phyloP scores from a whole-genome alignment of 257 asterid species.

The Ocimum tenuiflorum region DNA sequence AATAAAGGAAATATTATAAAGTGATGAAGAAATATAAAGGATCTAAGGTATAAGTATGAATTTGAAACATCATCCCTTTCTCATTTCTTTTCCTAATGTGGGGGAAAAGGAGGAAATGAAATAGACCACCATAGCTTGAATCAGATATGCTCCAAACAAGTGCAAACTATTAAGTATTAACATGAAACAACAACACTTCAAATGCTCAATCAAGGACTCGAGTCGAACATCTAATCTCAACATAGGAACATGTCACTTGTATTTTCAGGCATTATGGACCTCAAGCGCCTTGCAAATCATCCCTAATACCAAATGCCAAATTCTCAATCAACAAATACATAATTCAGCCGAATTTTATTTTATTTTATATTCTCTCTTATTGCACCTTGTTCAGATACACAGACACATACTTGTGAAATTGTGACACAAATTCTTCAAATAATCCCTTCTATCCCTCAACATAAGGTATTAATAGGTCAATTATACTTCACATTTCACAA shows the following conservation, averaged over 20 bases:
- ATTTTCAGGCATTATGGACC: not conserved
- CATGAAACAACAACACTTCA: not conserved
- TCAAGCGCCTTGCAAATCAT: too few relatives aligned
- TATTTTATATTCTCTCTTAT: not conserved
- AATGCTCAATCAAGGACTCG: not conserved
- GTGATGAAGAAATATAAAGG: not conserved
- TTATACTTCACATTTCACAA: too few relatives aligned
- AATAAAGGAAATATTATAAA: not conserved
- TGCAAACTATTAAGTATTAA: not conserved
- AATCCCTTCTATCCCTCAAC: not conserved
- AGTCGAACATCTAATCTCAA: not conserved
- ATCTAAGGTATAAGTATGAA: not conserved
- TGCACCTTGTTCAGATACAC: not conserved
- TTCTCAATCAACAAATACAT: not conserved
- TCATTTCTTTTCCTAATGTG: not conserved
- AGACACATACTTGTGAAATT: too few relatives aligned
- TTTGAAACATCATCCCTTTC: not conserved
- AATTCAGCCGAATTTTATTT: too few relatives aligned
- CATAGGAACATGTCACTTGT: too few relatives aligned
- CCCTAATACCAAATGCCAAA: not conserved
- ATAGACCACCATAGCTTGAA: conserved; percentile 2
- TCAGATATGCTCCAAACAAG: not conserved
- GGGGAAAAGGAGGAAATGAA: not conserved
- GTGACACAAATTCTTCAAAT: not conserved
- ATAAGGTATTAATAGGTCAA: too few relatives aligned